These are phyloP conservation scores for Epichloe typhina DNA, from an alignment of 2,329 filamentous ascomycete genomes.

Conservation along the genomic window DNA sequence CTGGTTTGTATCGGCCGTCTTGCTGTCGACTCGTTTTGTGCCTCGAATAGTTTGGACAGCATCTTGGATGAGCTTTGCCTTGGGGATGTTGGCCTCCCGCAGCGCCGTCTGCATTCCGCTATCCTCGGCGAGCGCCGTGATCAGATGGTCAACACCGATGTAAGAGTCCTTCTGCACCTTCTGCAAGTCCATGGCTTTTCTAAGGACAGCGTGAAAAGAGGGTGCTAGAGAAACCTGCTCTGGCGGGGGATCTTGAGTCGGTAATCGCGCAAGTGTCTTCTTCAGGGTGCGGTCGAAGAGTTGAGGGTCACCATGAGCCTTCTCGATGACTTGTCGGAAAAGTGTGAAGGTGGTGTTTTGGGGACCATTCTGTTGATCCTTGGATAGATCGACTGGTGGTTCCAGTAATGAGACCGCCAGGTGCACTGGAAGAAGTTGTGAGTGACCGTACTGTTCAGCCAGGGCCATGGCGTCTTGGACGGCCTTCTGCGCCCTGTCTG, in stretches of 20 bases:
- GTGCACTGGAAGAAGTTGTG: slow-evolving; percentile 81
- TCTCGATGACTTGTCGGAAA: slow-evolving; percentile 88
- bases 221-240: slow-evolving; percentile 77
- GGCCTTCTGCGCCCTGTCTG: slow-evolving; percentile 81
- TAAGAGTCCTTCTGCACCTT: slow-evolving; percentile 97
- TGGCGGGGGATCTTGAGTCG: slow-evolving; percentile 93
- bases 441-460: slow-evolving; percentile 80
- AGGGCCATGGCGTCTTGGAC: slow-evolving; percentile 79
- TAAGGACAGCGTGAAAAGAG: slow-evolving; percentile 66
- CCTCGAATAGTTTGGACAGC: slow-evolving; percentile 88
- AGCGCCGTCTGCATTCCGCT: slow-evolving; percentile 57
- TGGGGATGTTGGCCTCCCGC: slow-evolving; percentile 81
- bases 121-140: slow-evolving; percentile 74
- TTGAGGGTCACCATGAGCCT: slow-evolving; percentile 85
- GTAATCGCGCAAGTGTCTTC: slow-evolving; percentile 78
- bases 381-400: slow-evolving; percentile 60
- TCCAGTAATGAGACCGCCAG: slow-evolving; percentile 73
- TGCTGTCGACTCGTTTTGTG: slow-evolving; percentile 86
- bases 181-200: slow-evolving; percentile 76
- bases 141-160: slow-evolving; percentile 90
- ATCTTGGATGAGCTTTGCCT: slow-evolving; percentile 76
- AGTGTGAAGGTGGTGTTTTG: slow-evolving; percentile 56
- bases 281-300: slow-evolving; percentile 80
- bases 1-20: slow-evolving; percentile 83
- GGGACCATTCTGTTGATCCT: slow-evolving; percentile 68